Conservation (phyloP, 176 grass and related monocot genomes). For the Triticum turgidum region DNA sequence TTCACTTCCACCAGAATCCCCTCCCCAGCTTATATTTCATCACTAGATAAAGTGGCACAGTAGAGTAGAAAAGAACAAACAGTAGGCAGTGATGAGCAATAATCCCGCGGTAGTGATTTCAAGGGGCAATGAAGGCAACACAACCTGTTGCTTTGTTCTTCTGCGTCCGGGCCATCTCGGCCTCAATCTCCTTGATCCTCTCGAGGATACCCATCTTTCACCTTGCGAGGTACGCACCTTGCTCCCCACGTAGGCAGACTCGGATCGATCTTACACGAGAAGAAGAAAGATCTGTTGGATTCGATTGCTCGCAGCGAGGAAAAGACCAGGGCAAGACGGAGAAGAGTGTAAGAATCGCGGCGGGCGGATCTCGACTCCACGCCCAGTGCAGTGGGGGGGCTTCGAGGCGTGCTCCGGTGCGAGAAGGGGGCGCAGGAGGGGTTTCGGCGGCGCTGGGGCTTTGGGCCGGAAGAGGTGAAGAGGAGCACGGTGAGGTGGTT, state of each 20-base stretch:
- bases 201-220: slow-evolving; percentile 94
- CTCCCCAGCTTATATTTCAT: slow-evolving; percentile 9
- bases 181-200: slow-evolving; percentile 98
- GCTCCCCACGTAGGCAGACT: not conserved
- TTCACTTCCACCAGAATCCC: not conserved
- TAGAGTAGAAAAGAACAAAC: not conserved
- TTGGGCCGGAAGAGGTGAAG: slow-evolving; percentile 4
- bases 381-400: not conserved
- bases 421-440: not conserved
- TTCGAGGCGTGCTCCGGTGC: not conserved
- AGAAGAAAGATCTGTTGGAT: slow-evolving; percentile 12
- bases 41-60: not conserved
- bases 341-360: not conserved
- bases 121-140: slow-evolving; percentile 16
- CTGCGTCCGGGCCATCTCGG: slow-evolving; percentile 97
- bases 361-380: not conserved
- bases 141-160: slow-evolving; percentile 99
- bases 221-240: slow-evolving; percentile 13
- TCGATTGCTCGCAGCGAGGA: not conserved
- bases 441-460: slow-evolving; percentile 25
- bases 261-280: not conserved
- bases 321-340: not conserved
- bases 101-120: not conserved
- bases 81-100: not conserved
- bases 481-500: slow-evolving; percentile 3